Base-by-base conservation (phyloP, 345 rosid species). In the Boechera divaricarpa region DNA sequence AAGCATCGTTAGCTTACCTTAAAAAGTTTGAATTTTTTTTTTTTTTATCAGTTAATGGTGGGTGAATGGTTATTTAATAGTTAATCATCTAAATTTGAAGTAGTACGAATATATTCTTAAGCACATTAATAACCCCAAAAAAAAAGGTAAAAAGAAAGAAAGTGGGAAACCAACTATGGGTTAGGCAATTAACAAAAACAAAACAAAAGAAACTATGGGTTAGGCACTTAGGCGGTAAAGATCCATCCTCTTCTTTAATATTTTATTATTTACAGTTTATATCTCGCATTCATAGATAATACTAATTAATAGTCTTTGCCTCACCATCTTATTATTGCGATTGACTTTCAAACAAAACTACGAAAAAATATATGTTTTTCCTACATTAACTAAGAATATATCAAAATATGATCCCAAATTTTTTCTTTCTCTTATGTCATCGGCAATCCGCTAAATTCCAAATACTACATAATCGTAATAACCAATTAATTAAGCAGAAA, bases 101-200 rank as follows among this genome's bases (percentile, higher is more conserved):
- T 77, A 48, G 35, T 57, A 77, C 52, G 77, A 77, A 77, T 77
- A 71, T 77, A 72, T 77, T 72, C 77, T 47, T 42, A 57, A 65
- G 58, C 63, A 76, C 75, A 62, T 54, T 56, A 63, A 5, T 66
- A 77, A 70, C 52, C 64, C 65, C 58, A 48, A 51, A 60, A 33
- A 41, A 21, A 21, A 21, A 4, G 31, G 31, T 52, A 61, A 68
- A 44, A 77, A 47, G 58, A 68, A 76, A 63, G 58, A 24, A 47
- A 64, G 77, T 71, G 72, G 80, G 60, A 64, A 64, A 63, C 53
- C 60, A 63, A 77, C 66, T 26, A 57, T 49, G 68, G 61, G 61
- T 48, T 67, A 67, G 45, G 53, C 61, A 16, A 54, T 62, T 52
- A 28, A 62, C 13, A 18, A 29, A 59, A 41, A 10, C 7, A 1